These are phyloP conservation scores for Heteromeles arbutifolia DNA, from an alignment of 306 rosid species.

Conservation along the genomic window DNA sequence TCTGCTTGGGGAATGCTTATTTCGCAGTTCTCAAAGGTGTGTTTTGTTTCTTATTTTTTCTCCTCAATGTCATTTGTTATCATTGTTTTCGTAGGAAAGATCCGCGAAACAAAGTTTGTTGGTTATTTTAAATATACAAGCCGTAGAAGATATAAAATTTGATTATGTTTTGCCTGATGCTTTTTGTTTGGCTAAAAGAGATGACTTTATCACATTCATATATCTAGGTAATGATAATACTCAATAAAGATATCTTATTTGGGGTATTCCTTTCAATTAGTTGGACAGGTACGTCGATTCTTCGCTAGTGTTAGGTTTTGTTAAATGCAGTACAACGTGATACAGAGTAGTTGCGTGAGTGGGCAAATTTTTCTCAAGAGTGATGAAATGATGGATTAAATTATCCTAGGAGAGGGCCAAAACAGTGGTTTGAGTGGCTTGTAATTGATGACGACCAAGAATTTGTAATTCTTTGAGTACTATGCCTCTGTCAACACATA, in stretches of 20 bases:
- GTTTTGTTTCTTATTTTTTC: conserved; percentile 12
- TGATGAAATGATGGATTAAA: neutral
- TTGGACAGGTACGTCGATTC: neutral
- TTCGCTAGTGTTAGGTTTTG: neutral
- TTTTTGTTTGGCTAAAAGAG: neutral
- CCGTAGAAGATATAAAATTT: neutral
- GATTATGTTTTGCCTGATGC: neutral
- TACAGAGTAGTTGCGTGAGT: neutral
- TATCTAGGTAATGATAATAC: neutral
- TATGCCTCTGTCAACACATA: neutral
- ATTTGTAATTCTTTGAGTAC: neutral
- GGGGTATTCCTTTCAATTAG: neutral
- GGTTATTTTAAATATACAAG: neutral
- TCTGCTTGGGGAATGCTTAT: conserved; percentile 82
- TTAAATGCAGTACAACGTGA: neutral
- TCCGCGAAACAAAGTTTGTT: neutral
- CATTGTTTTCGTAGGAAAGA: neutral
- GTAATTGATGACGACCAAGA: neutral
- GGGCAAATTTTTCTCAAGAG: neutral
- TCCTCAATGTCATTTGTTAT: neutral
- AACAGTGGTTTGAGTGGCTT: neutral
- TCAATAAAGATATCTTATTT: neutral
- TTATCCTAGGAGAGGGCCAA: neutral
- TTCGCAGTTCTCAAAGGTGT: conserved; percentile 88
- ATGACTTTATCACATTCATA: neutral